phyloP scores from a whole-genome alignment of 2,329 filamentous ascomycete species.

The Fusarium bulbicola region DNA sequence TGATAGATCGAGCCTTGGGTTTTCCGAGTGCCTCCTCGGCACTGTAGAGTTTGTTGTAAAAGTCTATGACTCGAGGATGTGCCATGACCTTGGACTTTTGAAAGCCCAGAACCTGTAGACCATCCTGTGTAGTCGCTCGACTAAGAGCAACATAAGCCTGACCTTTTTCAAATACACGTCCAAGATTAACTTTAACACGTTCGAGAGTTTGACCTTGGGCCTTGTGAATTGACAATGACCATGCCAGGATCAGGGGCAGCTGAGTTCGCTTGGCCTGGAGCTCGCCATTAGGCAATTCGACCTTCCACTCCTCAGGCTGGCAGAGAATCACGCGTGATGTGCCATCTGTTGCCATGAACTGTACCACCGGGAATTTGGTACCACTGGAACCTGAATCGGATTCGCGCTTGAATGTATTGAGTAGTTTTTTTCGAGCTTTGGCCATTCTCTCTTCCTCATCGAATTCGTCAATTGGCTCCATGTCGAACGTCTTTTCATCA shows the following conservation, averaged over 20 bases:
- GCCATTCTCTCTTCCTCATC: conserved; percentile 54
- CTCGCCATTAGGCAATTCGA: conserved; percentile 94
- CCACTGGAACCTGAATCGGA: conserved; percentile 56
- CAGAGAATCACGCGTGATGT: conserved; percentile 73
- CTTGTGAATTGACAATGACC: conserved; percentile 98
- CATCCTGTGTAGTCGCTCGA: conserved; percentile 87
- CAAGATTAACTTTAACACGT: conserved; percentile 92
- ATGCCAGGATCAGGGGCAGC: conserved; percentile 89
- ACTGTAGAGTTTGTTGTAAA: conserved; percentile 84
- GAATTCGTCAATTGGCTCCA: conserved; percentile 52
- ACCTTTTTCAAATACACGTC: conserved; percentile 93
- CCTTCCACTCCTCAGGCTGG: conserved; percentile 91
- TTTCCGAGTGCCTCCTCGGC: conserved; percentile 64
- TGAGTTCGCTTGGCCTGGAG: conserved; percentile 87
- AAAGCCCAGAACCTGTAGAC: conserved; percentile 88
- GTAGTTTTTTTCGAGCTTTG: conserved; percentile 65
- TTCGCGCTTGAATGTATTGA: conserved; percentile 57
- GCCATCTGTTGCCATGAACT: conserved; percentile 82
- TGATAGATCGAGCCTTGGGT: conserved; percentile 46
- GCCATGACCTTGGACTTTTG: conserved; percentile 94
- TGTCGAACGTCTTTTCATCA: conserved; percentile 52
- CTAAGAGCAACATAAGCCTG: conserved; percentile 97
- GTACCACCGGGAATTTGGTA: conserved; percentile 81
- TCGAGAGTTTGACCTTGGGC: conserved; percentile 95
- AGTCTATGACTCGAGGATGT: conserved; percentile 83